Conservation (phyloP, 2,329 filamentous ascomycete genomes). For the Alternaria longipes region DNA sequence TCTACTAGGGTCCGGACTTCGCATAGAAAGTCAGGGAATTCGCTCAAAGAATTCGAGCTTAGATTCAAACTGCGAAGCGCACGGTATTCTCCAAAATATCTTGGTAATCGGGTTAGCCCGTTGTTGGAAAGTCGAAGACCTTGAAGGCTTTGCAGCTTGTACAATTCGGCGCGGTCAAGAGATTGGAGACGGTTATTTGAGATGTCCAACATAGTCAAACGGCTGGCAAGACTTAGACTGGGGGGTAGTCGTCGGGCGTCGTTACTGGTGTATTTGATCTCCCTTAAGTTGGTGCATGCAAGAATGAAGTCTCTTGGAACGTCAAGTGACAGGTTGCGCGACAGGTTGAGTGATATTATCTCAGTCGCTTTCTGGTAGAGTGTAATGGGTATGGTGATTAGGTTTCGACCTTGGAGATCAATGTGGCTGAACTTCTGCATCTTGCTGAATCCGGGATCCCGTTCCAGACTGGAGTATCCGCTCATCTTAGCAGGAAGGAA, state of each 20-base stretch:
- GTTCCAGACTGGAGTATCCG: conserved; percentile 75
- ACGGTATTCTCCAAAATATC: conserved; percentile 83
- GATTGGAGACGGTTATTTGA: conserved; percentile 94
- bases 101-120: conserved; percentile 78
- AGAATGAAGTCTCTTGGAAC: conserved; percentile 97
- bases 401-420: conserved; percentile 86
- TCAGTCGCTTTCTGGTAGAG: conserved; percentile 91
- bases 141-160: conserved; percentile 77
- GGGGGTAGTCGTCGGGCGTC: conserved; percentile 86
- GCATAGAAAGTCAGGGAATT: conserved; percentile 86
- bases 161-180: conserved; percentile 83
- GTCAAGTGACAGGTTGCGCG: conserved; percentile 88
- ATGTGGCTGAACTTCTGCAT: conserved; percentile 93
- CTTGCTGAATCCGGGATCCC: conserved; percentile 81
- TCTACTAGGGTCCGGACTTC: conserved; percentile 85
- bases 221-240: conserved; percentile 81
- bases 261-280: conserved; percentile 96
- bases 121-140: conserved; percentile 97
- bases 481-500: conserved; percentile 91
- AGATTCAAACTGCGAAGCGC: conserved; percentile 85
- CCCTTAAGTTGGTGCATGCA: conserved; percentile 86
- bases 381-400: conserved; percentile 93
- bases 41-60: conserved; percentile 89
- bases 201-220: conserved; percentile 88
- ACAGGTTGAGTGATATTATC: conserved; percentile 94